Conservation (phyloP, 305 asterid species). For the Rubia peregrina region DNA sequence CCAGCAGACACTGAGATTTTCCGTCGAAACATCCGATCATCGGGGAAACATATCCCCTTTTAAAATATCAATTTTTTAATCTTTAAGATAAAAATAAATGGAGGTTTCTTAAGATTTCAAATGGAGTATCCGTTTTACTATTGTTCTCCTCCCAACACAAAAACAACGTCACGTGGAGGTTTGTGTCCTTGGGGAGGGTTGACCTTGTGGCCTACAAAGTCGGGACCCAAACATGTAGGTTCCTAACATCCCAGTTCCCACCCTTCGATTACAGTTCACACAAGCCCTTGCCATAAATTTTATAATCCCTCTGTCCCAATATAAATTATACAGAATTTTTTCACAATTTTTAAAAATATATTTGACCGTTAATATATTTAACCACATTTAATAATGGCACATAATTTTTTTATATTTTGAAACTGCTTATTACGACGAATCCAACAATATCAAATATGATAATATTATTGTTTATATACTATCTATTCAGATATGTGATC, state of each 20-base stretch:
- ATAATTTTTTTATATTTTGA: too few species aligned
- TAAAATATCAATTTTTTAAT: not conserved
- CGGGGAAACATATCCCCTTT: not conserved
- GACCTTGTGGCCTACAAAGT: not conserved
- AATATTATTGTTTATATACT: too few species aligned
- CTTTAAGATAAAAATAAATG: not conserved
- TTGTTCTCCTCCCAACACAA: not conserved
- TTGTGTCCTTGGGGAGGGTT: constrained; percentile 1
- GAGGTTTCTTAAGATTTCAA: not conserved
- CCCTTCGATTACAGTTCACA: too few species aligned
- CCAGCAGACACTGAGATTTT: not conserved
- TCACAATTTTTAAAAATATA: too few species aligned
- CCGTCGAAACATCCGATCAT: not conserved
- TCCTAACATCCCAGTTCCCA: not conserved
- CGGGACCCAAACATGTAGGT: not conserved
- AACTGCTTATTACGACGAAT: too few species aligned
- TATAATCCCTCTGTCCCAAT: too few species aligned
- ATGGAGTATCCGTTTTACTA: not conserved
- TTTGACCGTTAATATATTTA: too few species aligned
- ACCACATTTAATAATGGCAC: too few species aligned
- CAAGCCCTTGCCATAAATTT: not conserved
- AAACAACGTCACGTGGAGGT: constrained; percentile 3
- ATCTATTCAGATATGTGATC: too few species aligned
- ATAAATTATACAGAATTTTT: too few species aligned
- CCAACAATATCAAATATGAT: too few species aligned